Conservation (phyloP, 1,284 basidiomycete species). For the Tilletiopsis washingtonensis region DNA sequence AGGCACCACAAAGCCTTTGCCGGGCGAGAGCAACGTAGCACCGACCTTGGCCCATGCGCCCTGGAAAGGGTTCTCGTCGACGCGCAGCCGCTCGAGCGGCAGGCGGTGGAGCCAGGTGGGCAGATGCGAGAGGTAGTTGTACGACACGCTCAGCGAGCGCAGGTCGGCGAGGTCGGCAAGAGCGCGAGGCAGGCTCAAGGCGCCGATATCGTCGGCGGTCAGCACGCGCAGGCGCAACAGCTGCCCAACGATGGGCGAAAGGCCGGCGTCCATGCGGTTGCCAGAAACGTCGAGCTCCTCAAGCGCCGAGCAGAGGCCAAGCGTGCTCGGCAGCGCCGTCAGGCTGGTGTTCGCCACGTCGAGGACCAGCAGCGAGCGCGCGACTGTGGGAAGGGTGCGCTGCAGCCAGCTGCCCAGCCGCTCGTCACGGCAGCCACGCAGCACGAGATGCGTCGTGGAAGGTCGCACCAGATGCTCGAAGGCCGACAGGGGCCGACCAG, state of each 20-base stretch:
- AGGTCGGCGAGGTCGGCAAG: conserved; percentile 56
- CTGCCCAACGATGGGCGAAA: no score
- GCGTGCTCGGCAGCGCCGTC: conserved; percentile 66
- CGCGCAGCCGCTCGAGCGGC: conserved; percentile 71
- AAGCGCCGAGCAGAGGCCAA: conserved; percentile 67
- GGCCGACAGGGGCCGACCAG: no score
- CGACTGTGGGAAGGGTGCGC: conserved; percentile 13
- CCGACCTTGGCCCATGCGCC: conserved; percentile 83
- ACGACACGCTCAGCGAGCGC: conserved; percentile 76
- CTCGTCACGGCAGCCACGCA: conserved; percentile 11
- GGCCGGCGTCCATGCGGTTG: conserved; percentile 61
- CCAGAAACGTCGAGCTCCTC: conserved; percentile 90
- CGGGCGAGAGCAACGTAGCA: neutral
- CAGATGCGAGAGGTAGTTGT: conserved; percentile 79
- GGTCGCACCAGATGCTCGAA: no score
- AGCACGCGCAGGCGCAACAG: conserved; percentile 79
- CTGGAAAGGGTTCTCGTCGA: conserved; percentile 89
- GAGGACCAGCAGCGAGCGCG: conserved; percentile 30
- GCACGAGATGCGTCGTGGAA: conserved; percentile 21
- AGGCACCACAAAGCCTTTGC: neutral
- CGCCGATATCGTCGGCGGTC: conserved; percentile 77
- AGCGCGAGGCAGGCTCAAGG: conserved; percentile 59
- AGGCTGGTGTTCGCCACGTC: conserved; percentile 62
- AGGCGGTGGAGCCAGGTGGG: conserved; percentile 88
- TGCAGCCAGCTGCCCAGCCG: conserved; percentile 13